These are phyloP conservation scores for Fusarium pseudonygamai DNA, from an alignment of 2,329 filamentous ascomycete genomes.

Conservation along the genomic window DNA sequence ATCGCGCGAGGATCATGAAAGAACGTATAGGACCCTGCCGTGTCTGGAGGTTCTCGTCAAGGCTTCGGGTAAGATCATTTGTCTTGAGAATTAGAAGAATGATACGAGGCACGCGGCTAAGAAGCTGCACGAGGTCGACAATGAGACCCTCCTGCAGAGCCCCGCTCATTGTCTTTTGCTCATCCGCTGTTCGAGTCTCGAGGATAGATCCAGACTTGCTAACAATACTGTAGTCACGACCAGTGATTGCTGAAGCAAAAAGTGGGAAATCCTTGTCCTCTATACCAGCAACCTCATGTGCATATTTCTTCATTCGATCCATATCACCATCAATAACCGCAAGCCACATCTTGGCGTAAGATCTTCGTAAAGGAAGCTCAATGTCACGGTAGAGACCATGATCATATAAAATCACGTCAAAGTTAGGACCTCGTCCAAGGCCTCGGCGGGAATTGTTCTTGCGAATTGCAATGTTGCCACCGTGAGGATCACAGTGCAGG, in stretches of 20 bases:
- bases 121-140: slow-evolving; percentile 85
- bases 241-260: slow-evolving; percentile 96
- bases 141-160: slow-evolving; percentile 89
- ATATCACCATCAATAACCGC: slow-evolving; percentile 93
- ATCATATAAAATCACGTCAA: slow-evolving; percentile 96
- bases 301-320: slow-evolving; percentile 84
- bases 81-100: slow-evolving; percentile 97
- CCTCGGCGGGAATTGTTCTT: slow-evolving; percentile 70
- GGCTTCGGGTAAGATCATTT: slow-evolving; percentile 91
- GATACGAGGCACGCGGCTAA: slow-evolving; percentile 88
- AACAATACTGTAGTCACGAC: slow-evolving; percentile 85
- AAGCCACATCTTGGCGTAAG: slow-evolving; percentile 97
- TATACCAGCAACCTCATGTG: slow-evolving; percentile 88
- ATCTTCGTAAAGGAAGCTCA: slow-evolving; percentile 77
- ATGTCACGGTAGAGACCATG: slow-evolving; percentile 97
- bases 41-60: slow-evolving; percentile 91
- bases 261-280: slow-evolving; percentile 91
- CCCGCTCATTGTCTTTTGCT: slow-evolving; percentile 87
- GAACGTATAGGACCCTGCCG: slow-evolving; percentile 70
- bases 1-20: slow-evolving; percentile 74
- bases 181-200: slow-evolving; percentile 71
- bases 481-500: slow-evolving; percentile 95
- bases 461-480: slow-evolving; percentile 93
- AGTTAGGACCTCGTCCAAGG: slow-evolving; percentile 71
- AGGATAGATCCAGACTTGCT: slow-evolving; percentile 66